Base-by-base conservation (phyloP, 495 filamentous ascomycete species). In the Evernia prunastri region DNA sequence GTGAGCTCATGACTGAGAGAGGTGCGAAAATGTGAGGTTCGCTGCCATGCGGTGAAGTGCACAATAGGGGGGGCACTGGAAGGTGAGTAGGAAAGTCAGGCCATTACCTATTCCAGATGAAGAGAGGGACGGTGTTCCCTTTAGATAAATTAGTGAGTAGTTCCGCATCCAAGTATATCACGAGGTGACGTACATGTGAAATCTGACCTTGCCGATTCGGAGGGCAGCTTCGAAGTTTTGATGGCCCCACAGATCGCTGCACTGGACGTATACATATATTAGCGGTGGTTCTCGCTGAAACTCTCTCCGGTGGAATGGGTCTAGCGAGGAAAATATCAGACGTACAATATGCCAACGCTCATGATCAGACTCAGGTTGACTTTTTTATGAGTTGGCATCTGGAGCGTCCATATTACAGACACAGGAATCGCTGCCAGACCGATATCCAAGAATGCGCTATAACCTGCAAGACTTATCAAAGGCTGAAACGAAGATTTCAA, bases 341-440 rank as follows among this genome's bases (percentile, higher is more conserved):
- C 58, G 18, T 45, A 45, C 39, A 57, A 31, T 49, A 63, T 57
- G 6, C 61, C 61, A 17, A 57, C 18, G 17, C 49, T 31, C 33
- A 63, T 25, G 35, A 63, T 37, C 20, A 56, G 33, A 51, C 49
- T 56, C 9, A 63, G 51, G 18, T 23, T 39, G 61, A 63, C 13
- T 43, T 57, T 63, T 23, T 57, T 63, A 37, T 27, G 29, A 12
- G 4, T n/a, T 27, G 45, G 37, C 33, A 63, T 40, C 33, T 63
- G 51, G 6, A 63, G 51, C 18, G 27, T 31, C 51, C 36, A 63
- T 23, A 63, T 56, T 13, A 63, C 61, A 15, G 35, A 56, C 25
- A 63, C 47, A 1, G 61, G 51, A 18, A 56, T 56, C 7, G 47
- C 36, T 37, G 61, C 51, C n/a, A 63, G 20, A 8, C 20, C 33